A percentile compares a stretch with the other conserved stretches of the same genome.
Conservation (phyloP, 2,329 filamentous ascomycete species). For the Fusarium odoratissimum region DNA sequence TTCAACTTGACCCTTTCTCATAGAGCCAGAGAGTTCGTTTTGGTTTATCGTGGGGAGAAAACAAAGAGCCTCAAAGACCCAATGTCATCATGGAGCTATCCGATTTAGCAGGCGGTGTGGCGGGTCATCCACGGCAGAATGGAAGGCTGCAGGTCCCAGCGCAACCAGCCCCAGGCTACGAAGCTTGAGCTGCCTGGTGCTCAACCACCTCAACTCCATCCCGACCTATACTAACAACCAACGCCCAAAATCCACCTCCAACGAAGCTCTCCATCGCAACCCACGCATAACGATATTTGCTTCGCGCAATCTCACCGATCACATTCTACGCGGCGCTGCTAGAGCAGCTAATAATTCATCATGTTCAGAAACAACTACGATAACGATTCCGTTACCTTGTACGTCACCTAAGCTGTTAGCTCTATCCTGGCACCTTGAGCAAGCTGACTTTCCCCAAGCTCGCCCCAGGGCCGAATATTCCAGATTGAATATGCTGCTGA, state of each 20-base stretch:
- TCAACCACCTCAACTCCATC: constrained; percentile 38
- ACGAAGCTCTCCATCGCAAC: constrained; percentile 31
- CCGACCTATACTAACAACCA: constrained; percentile 31
- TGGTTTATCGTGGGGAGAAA: neutral
- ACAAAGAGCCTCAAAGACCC: neutral
- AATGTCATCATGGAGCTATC: constrained; percentile 33
- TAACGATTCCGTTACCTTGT: constrained; percentile 99
- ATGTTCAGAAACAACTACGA: constrained; percentile 99
- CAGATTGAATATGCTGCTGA: constrained; percentile 99
- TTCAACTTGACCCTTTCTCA: neutral
- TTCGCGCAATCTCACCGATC: constrained; percentile 14
- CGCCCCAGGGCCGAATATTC: constrained; percentile 98
- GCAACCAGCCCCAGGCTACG: constrained; percentile 49
- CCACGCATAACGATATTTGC: constrained; percentile 13
- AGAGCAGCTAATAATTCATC: constrained; percentile 41
- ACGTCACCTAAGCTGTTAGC: constrained; percentile 55
- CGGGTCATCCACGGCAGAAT: constrained; percentile 40
- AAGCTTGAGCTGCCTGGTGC: constrained; percentile 53
- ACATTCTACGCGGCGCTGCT: constrained; percentile 34
- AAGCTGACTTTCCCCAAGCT: constrained; percentile 67
- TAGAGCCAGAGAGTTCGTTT: neutral
- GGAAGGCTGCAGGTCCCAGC: constrained; percentile 19
- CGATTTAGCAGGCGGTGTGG: constrained; percentile 41
- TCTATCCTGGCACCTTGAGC: constrained; percentile 29
- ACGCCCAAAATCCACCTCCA: constrained; percentile 35